Evolutionary conservation across 176 grass and related monocot genomes (phyloP).

Genomic region (Ensete ventricosum): DNA sequence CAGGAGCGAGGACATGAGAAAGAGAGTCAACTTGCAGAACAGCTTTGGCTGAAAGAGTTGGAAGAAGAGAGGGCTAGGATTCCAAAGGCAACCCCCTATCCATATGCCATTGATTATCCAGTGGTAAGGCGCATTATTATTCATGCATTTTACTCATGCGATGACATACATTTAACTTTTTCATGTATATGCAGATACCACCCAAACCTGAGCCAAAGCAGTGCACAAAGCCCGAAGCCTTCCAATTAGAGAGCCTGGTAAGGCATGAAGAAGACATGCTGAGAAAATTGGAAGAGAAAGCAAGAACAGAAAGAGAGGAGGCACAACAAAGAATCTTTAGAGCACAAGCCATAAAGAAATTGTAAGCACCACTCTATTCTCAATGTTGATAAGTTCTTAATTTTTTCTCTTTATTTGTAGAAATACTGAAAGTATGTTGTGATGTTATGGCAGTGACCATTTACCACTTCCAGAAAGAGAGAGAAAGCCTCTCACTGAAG

Average conservation of each 20-base stretch:
- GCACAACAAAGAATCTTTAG: slow-evolving; percentile 50
- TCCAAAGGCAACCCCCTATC: slow-evolving; percentile 82
- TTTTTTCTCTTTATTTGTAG: slow-evolving; percentile 16
- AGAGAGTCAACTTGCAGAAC: slow-evolving; percentile 46
- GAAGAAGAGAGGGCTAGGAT: slow-evolving; percentile 64
- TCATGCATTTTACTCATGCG: not conserved
- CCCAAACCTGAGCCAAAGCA: slow-evolving; percentile 77
- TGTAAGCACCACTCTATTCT: slow-evolving; percentile 32
- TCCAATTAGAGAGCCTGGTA: slow-evolving; percentile 77
- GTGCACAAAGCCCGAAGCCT: slow-evolving; percentile 73
- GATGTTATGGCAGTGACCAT: slow-evolving; percentile 50
- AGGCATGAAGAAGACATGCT: slow-evolving; percentile 78
- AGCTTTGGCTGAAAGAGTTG: slow-evolving; percentile 57
- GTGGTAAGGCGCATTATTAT: slow-evolving; percentile 36
- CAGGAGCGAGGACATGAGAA: slow-evolving; percentile 85
- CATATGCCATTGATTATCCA: slow-evolving; percentile 90
- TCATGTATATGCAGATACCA: slow-evolving; percentile 40
- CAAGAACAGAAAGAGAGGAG: slow-evolving; percentile 55
- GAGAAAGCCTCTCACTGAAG: slow-evolving; percentile 80
- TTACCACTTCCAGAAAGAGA: slow-evolving; percentile 69
- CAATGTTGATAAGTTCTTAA: not conserved
- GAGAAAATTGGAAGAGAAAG: slow-evolving; percentile 51
- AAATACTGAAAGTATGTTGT: slow-evolving; percentile 10
- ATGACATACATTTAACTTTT: slow-evolving; percentile 12
- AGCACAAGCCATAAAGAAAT: slow-evolving; percentile 69